Percentiles rank a stretch among this genome's conserved stretches.
Conservation (phyloP, 768 basidiomycete species). For the Hericium alpestre region DNA sequence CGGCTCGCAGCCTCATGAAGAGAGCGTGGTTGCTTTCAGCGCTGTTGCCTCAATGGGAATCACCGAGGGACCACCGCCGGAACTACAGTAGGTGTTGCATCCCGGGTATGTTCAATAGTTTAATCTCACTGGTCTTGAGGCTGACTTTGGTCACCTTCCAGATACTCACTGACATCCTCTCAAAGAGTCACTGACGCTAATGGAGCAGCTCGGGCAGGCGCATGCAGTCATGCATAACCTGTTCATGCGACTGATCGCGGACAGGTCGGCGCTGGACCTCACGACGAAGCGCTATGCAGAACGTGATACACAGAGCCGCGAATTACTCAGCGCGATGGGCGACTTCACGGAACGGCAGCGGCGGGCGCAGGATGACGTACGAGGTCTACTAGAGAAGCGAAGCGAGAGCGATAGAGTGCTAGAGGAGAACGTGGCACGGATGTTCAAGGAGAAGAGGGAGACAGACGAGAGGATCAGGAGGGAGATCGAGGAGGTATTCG, state of each 20-base stretch:
- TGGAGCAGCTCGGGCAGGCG: neutral
- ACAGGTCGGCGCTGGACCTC: neutral
- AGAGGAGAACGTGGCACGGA: neutral
- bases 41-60: too few species aligned
- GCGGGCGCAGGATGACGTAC: neutral
- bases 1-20: too few species aligned
- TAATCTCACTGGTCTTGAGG: too few species aligned
- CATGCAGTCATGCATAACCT: neutral
- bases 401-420: neutral
- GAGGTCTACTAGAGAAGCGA: neutral
- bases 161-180: too few species aligned
- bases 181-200: neutral
- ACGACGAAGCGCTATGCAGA: neutral
- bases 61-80: too few species aligned
- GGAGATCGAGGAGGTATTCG: neutral
- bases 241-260: neutral
- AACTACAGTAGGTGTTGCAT: too few species aligned
- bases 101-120: too few species aligned
- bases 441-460: neutral
- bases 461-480: neutral
- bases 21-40: too few species aligned
- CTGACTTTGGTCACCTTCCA: too few species aligned
- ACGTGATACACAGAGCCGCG: neutral
- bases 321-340: neutral
- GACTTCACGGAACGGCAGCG: neutral